Percentiles rank a stretch among this genome's conserved stretches.
Evolutionary conservation across 2,329 filamentous ascomycete species (phyloP).

Genomic region (Neoscytalidium dimidiatum): DNA sequence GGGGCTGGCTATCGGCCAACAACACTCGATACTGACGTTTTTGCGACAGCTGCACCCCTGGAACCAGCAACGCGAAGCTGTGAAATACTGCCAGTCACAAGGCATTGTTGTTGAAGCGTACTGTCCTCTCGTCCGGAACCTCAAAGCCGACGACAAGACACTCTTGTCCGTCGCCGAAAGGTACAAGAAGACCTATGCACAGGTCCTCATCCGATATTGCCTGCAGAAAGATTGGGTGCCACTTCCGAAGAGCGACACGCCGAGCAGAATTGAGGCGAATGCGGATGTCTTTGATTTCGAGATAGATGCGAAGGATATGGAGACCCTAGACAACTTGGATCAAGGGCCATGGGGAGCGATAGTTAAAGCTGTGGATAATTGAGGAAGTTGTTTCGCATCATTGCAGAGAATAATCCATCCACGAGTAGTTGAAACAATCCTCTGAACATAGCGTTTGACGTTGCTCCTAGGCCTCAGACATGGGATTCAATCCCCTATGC

Average conservation of each 20-base stretch:
- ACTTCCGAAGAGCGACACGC: conserved; percentile 42
- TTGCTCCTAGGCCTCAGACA: too few relatives aligned
- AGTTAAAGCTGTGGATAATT: conserved; percentile 33
- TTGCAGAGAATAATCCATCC: too few relatives aligned
- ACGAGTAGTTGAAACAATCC: too few relatives aligned
- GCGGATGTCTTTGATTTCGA: conserved; percentile 39
- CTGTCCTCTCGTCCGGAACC: conserved; percentile 68
- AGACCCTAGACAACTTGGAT: conserved; percentile 35
- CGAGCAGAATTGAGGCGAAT: conserved; percentile 36
- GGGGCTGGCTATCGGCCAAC: too few relatives aligned
- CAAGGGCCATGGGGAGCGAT: conserved; percentile 35
- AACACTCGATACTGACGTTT: not conserved
- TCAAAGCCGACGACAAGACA: conserved; percentile 69
- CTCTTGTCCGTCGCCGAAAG: conserved; percentile 68
- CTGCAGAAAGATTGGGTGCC: conserved; percentile 66
- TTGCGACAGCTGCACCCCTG: conserved; percentile 66
- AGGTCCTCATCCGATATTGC: conserved; percentile 79
- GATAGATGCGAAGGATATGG: conserved; percentile 38
- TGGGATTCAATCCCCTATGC: too few relatives aligned
- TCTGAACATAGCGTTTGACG: too few relatives aligned
- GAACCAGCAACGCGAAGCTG: conserved; percentile 65
- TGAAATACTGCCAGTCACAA: conserved; percentile 59
- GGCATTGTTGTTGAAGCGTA: conserved; percentile 65
- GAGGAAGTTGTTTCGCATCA: not conserved
- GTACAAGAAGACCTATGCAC: conserved; percentile 71